A percentile compares a stretch with the other conserved stretches of the same genome.
Evolutionary conservation across 2,329 filamentous ascomycete genomes (phyloP).

Genomic region (Chaetomium strumarium): DNA sequence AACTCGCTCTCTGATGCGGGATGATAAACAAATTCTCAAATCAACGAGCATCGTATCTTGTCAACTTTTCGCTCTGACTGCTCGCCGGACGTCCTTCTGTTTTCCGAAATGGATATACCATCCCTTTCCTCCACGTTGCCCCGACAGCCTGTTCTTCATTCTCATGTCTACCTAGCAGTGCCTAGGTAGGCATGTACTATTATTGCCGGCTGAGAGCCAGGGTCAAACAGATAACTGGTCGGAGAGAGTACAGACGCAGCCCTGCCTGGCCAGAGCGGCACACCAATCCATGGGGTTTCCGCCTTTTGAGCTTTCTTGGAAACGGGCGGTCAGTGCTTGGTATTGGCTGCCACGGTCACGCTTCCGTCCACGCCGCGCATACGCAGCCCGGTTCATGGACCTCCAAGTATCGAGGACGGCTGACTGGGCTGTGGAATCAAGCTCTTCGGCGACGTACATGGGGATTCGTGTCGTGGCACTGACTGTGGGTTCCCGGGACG

Average conservation of each 20-base stretch:
- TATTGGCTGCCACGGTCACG: slow-evolving; percentile 4
- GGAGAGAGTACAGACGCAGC: neutral
- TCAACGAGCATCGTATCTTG: too few species aligned
- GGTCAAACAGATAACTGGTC: too few species aligned
- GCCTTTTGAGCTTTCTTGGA: slow-evolving; percentile 5
- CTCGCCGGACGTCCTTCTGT: too few species aligned
- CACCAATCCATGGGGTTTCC: neutral
- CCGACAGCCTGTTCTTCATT: too few species aligned
- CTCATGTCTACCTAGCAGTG: too few species aligned
- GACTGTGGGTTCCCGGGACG: neutral
- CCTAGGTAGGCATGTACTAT: too few species aligned
- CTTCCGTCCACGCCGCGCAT: neutral
- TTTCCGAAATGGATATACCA: too few species aligned
- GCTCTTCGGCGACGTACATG: neutral
- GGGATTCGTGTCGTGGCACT: neutral
- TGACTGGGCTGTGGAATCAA: neutral
- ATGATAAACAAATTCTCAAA: too few species aligned
- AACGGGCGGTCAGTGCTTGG: slow-evolving; percentile 1
- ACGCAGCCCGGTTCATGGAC: neutral
- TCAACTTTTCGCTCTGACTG: too few species aligned
- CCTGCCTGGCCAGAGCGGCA: neutral
- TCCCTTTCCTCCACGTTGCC: too few species aligned
- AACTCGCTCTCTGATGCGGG: too few species aligned
- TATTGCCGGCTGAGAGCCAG: too few species aligned
- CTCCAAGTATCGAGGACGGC: neutral